Conservation (phyloP, 208 protist species). For the Wallacemonas sp. region DNA sequence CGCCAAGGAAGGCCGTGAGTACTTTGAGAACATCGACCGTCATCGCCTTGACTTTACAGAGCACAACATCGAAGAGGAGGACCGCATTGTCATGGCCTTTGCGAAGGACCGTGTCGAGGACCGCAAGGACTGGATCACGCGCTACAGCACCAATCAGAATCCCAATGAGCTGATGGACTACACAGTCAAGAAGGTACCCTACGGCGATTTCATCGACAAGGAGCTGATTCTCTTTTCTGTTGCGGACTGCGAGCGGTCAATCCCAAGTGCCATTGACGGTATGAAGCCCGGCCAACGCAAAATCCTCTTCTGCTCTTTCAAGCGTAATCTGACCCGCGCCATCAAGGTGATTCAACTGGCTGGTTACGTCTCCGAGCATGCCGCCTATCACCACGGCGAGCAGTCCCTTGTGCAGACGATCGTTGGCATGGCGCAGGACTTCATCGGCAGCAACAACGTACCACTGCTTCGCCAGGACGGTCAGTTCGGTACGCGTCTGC, state of each 20-base stretch:
- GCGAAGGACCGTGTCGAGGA: constrained; percentile 97
- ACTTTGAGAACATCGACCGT: constrained; percentile 98
- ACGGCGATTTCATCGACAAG: constrained; percentile 98
- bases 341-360: constrained; percentile 99
- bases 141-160: constrained; percentile 87
- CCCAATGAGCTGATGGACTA: constrained; percentile 90
- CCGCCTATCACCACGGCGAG: constrained; percentile 99
- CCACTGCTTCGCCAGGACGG: constrained; percentile 97
- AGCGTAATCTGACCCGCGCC: constrained; percentile 98
- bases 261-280: constrained; percentile 97
- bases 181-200: constrained; percentile 83
- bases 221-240: constrained; percentile 99
- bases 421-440: constrained; percentile 99
- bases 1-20: constrained; percentile 98
- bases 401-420: constrained; percentile 97
- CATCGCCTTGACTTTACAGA: constrained; percentile 97
- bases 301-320: constrained; percentile 99
- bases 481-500: constrained; percentile 98
- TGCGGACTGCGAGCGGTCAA: constrained; percentile 94
- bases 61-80: constrained; percentile 72
- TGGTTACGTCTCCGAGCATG: constrained; percentile 99
- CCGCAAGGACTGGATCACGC: constrained; percentile 98
- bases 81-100: constrained; percentile 99
- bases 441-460: constrained; percentile 99
- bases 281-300: constrained; percentile 99